Evolutionary conservation across 2,329 filamentous ascomycete genomes (phyloP), one percentile per base, ranked within the genome.

Genomic region (Fusarium algeriense): DNA sequence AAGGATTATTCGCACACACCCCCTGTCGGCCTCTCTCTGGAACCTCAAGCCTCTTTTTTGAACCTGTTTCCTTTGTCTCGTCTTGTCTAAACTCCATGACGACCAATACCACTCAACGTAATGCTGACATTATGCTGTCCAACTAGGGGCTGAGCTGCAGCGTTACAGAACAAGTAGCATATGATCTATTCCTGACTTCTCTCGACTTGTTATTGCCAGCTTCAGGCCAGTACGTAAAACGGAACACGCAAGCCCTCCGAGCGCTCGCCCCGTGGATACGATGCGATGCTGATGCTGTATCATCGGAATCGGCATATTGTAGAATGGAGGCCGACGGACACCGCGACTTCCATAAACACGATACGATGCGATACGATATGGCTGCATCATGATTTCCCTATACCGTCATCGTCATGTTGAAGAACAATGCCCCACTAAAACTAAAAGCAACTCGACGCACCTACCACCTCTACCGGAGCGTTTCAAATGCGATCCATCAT

Each of bases 161-260:
- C 65, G 57, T 63, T 62, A 55, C 69, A 63, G 34, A 35, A 35
- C 45, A 52, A 48, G 40, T 55, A 20, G 32, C 17, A 26, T 37
- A 44, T 41, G 45, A 54, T 45, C 30, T 44, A 46, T 55, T 30
- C 30, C 23, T 19, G 56, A 34, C 46, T 63, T 20, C 20, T 26
- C 48, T 50, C 20, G 20, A 38, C 34, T 46, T 64, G 40, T 43
- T 23, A 35, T 38, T 67, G 37, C 35, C 43, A 56, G 49, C 43
- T 56, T 38, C 17, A 48, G 38, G 19, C 28, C 10, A 23, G 30
- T 38, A 32, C 52, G 26, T 45, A 28, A 55, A 60, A 56, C 45
- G 50, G 56, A 62, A 73, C 69, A 55, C 65, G 69, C 69, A 70
- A 72, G 66, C 65, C 70, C 63, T 65, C 70, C 67, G 62, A 73